These are phyloP conservation scores for Dillenia turbinata DNA, from an alignment of 164 flowering plant species.

Conservation along the genomic window DNA sequence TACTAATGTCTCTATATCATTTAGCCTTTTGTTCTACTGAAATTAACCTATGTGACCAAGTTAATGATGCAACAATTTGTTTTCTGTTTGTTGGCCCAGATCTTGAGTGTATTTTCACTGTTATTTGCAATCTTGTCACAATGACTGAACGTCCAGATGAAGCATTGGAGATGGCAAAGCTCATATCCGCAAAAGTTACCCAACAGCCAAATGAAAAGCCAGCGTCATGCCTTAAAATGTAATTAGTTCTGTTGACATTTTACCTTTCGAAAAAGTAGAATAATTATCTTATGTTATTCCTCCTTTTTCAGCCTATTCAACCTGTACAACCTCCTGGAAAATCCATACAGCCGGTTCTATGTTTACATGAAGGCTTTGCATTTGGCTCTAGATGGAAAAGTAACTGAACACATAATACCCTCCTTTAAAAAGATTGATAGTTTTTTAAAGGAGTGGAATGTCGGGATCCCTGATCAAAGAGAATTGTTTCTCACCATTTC, in stretches of 20 bases:
- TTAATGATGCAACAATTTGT: background rate
- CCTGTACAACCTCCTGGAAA: conserved; percentile 81
- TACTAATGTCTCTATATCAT: too few species aligned
- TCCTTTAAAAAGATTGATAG: conserved; percentile 81
- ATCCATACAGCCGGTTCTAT: conserved; percentile 66
- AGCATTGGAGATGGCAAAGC: conserved; percentile 75
- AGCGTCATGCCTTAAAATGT: conserved; percentile 89
- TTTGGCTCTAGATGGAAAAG: conserved; percentile 74
- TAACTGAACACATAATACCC: conserved; percentile 66
- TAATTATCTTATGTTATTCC: conserved; percentile 5
- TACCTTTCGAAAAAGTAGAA: background rate
- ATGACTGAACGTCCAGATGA: conserved; percentile 69
- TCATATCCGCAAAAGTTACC: conserved; percentile 52
- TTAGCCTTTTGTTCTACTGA: background rate
- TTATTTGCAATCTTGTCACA: conserved; percentile 85
- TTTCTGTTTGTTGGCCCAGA: conserved; percentile 33
- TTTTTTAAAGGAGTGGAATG: conserved; percentile 88
- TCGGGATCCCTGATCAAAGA: conserved; percentile 69
- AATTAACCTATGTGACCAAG: background rate
- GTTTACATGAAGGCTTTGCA: conserved; percentile 81
- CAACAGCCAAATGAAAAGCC: conserved; percentile 86
- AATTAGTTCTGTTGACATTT: conserved; percentile 9
- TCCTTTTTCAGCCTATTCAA: conserved; percentile 67
- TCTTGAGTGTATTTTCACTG: conserved; percentile 79
- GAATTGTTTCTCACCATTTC: conserved; percentile 68